Conservation (phyloP, 1,139 yeast genomes). For the Debaryomyces udenii region DNA sequence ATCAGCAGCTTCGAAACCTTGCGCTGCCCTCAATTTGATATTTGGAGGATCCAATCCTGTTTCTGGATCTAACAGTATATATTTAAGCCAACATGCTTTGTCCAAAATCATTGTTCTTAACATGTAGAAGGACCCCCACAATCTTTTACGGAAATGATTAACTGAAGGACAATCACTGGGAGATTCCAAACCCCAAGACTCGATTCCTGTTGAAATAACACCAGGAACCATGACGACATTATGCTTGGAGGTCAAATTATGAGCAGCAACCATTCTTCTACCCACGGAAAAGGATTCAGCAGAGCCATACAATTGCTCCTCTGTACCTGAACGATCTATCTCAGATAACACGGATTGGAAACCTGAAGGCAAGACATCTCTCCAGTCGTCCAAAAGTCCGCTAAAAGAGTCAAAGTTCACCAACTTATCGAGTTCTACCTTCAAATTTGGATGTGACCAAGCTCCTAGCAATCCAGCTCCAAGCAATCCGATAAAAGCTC, state of each 20-base stretch:
- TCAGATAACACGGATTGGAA: constrained; percentile 64
- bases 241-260: constrained; percentile 57
- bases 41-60: constrained; percentile 93
- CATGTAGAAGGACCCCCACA: constrained; percentile 99
- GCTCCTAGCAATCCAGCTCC: constrained; percentile 67
- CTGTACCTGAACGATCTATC: constrained; percentile 37
- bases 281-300: constrained; percentile 92
- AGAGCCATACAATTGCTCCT: constrained; percentile 49
- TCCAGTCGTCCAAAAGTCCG: constrained; percentile 64
- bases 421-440: constrained; percentile 54
- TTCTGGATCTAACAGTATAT: constrained; percentile 82
- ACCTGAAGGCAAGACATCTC: constrained; percentile 66
- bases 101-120: constrained; percentile 88
- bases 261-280: constrained; percentile 54
- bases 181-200: constrained; percentile 77
- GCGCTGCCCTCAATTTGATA: constrained; percentile 82
- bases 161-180: constrained; percentile 78
- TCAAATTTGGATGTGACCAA: constrained; percentile 42
- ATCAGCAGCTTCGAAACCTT: constrained; percentile 96
- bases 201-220: constrained; percentile 92
- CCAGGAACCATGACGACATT: constrained; percentile 96
- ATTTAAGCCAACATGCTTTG: constrained; percentile 91
- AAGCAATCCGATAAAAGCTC: constrained; percentile 70
- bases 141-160: constrained; percentile 81
- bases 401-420: constrained; percentile 56